A percentile compares a stretch with the other conserved stretches of the same genome.
phyloP scores from a whole-genome alignment of 2,329 filamentous ascomycete genomes.

The Fusarium poae region DNA sequence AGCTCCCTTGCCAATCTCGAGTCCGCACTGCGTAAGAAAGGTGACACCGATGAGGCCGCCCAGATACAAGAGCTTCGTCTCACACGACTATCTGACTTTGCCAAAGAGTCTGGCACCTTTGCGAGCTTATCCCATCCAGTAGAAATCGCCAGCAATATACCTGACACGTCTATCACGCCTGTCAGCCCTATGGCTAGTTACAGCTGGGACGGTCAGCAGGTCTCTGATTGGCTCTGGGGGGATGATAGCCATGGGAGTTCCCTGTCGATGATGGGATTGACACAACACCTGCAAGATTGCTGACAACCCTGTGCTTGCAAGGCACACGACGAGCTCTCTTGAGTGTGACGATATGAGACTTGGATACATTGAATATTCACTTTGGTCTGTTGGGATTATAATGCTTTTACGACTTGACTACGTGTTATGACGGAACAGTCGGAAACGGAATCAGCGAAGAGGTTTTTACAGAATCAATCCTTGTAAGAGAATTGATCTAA shows the following conservation, averaged over 20 bases:
- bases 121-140: slow-evolving; percentile 21
- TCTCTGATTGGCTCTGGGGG: slow-evolving; percentile 44
- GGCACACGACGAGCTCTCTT: neutral
- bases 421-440: slow-evolving; percentile 5
- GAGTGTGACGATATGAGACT: neutral
- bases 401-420: slow-evolving; percentile 27
- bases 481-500: neutral
- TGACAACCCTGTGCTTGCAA: neutral
- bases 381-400: slow-evolving; percentile 3
- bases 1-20: slow-evolving; percentile 54
- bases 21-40: slow-evolving; percentile 44
- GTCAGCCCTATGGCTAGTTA: slow-evolving; percentile 37
- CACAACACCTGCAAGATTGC: slow-evolving; percentile 32
- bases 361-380: slow-evolving; percentile 13
- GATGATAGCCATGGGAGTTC: slow-evolving; percentile 27
- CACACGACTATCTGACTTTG: slow-evolving; percentile 49
- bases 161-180: slow-evolving; percentile 33
- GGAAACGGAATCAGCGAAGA: neutral
- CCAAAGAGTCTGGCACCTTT: slow-evolving; percentile 47
- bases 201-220: slow-evolving; percentile 35
- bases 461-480: neutral
- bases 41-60: slow-evolving; percentile 46
- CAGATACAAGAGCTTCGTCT: slow-evolving; percentile 50
- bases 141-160: slow-evolving; percentile 13
- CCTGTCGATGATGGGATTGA: slow-evolving; percentile 35